Percentiles rank a stretch among this genome's conserved stretches.
Evolutionary conservation across 1,284 basidiomycete species (phyloP).

Genomic region (Agaricales sp.): DNA sequence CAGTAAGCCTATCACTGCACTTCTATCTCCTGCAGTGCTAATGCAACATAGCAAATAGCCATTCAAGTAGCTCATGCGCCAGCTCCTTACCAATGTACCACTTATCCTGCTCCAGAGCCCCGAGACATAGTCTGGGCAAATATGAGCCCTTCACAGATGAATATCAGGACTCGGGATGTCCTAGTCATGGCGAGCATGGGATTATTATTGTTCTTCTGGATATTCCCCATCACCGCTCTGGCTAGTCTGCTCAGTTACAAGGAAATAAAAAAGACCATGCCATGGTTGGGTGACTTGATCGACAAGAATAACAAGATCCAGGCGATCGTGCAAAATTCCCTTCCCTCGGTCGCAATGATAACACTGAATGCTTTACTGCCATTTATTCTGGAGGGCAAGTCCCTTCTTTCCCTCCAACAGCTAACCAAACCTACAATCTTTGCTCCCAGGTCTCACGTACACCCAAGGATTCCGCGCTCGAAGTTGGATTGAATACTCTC

Average conservation of each 20-base stretch:
- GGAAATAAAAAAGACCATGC: constrained; percentile 84
- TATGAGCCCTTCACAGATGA: constrained; percentile 54
- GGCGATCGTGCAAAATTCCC: constrained; percentile 86
- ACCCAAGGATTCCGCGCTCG: constrained; percentile 82
- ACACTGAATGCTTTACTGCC: constrained; percentile 84
- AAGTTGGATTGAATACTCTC: constrained; percentile 88
- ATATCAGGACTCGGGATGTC: constrained; percentile 53
- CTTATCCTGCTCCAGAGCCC: constrained; percentile 83
- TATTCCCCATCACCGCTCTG: constrained; percentile 77
- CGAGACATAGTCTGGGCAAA: constrained; percentile 94
- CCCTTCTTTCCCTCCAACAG: constrained; percentile 2
- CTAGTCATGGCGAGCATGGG: constrained; percentile 62
- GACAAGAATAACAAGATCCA: constrained; percentile 71
- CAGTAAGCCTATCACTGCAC: constrained; percentile 47
- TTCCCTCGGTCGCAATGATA: constrained; percentile 87
- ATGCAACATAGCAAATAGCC: constrained; percentile 66
- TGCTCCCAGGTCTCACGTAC: constrained; percentile 63
- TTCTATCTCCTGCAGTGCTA: not conserved
- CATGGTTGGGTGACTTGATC: constrained; percentile 75
- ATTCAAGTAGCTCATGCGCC: constrained; percentile 79
- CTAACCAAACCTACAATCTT: not conserved
- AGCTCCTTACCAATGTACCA: constrained; percentile 54
- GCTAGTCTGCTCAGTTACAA: constrained; percentile 83
- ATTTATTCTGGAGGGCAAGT: constrained; percentile 78
- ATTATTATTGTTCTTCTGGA: constrained; percentile 76